Percentiles rank a stretch among this genome's conserved stretches.
Evolutionary conservation across 2,329 filamentous ascomycete species (phyloP).

Genomic region (Ascochyta lentis): DNA sequence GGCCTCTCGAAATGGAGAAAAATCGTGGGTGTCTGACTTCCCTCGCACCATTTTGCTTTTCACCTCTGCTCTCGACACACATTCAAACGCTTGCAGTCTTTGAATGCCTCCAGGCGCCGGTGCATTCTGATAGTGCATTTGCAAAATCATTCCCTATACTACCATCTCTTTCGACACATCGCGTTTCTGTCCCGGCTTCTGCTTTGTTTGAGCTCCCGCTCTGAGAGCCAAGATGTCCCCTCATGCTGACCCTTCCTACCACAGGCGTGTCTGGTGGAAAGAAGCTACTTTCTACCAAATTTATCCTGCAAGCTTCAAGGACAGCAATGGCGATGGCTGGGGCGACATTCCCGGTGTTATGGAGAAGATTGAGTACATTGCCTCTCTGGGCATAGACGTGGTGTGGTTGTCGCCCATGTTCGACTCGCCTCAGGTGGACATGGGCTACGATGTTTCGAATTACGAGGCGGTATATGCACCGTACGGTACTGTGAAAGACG

Average conservation of each 20-base stretch:
- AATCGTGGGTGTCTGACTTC: too few relatives aligned
- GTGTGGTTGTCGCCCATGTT: conserved; percentile 74
- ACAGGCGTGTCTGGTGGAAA: conserved; percentile 53
- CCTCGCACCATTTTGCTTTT: too few relatives aligned
- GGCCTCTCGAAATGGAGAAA: too few relatives aligned
- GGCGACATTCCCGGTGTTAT: conserved; percentile 70
- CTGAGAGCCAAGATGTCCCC: conserved; percentile 28
- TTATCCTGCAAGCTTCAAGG: conserved; percentile 55
- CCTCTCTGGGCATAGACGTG: conserved; percentile 65
- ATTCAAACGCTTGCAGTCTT: too few relatives aligned
- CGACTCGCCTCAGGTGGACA: conserved; percentile 69
- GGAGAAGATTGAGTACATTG: conserved; percentile 64
- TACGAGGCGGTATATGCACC: conserved; percentile 70
- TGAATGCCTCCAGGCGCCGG: too few relatives aligned
- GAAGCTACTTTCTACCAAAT: conserved; percentile 55
- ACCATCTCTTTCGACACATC: too few relatives aligned
- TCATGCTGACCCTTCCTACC: conserved; percentile 28
- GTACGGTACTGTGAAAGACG: conserved; percentile 71
- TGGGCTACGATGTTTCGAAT: conserved; percentile 74
- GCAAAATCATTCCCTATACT: too few relatives aligned
- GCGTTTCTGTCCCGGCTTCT: too few relatives aligned
- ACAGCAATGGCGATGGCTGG: conserved; percentile 64
- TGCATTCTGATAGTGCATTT: too few relatives aligned
- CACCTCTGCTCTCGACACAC: too few relatives aligned
- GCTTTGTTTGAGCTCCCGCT: too few relatives aligned